Evolutionary conservation across 805 yeast genomes (phyloP), one percentile per base, ranked within the genome.

Genomic region (Ogataea degrootiae): DNA sequence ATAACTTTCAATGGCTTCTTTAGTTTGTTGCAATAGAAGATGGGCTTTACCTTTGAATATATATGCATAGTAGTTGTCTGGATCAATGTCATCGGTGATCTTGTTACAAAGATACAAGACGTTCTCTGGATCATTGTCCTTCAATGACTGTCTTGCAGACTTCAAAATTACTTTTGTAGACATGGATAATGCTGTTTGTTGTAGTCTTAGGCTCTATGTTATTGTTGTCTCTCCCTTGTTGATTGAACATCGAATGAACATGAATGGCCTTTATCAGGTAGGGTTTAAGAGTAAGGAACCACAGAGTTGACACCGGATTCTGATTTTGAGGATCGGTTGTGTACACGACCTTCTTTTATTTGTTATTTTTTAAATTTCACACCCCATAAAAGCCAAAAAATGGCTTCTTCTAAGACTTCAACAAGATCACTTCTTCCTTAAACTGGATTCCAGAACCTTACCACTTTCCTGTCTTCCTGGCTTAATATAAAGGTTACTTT

Each of bases 11-110:
- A 66, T 52, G 0, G 87, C 83, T 4, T 62, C 56, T 2, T 60
- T 57, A 5, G 61, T 48, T 6, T 76, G 65, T 14, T 69, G 61
- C 45, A 74, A 55, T 8, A 76, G 61, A 49, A 80, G 81, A 47
- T 75, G 70, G 1, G 89, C 77, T 61, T 87, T 89, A 8, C 94
- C 97, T 42, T 77, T 68, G 56, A 90, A 81, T 4, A 87, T 74
- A 55, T 73, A 72, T 15, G 91, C 97, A 59, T 76, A 77, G 62
- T 82, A 85, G 61, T 79, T 78, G 7, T 71, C 55, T 3, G 72
- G 68, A 50, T 87, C 95, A 4, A 69, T 52, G n/a, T 57, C 58
- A 11, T 72, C 74, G 9, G 89, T 62, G 3, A 80, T 83, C 35
- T 79, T 77, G 26, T 77, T 68, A 19, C 83, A 76, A 41, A 75